Conservation (phyloP, 768 basidiomycete species). For the Lentinula sp. region DNA sequence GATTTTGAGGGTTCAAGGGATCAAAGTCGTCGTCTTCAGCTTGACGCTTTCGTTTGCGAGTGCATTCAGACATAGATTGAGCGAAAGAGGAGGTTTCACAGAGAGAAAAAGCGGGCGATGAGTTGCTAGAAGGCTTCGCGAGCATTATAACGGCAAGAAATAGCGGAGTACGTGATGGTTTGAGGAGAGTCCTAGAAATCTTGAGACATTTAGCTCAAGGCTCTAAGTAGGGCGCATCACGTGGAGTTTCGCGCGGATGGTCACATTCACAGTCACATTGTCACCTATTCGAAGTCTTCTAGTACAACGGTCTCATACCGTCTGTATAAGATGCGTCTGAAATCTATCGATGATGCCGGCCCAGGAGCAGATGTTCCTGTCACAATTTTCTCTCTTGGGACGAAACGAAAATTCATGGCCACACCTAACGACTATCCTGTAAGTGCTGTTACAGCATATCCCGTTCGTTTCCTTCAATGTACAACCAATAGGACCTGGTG, state of each 20-base stretch:
- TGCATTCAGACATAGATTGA: slow-evolving; percentile 5
- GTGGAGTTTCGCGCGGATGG: neutral
- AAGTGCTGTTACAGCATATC: neutral
- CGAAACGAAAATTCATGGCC: slow-evolving; percentile 1
- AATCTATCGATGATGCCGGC: neutral
- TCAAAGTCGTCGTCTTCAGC: slow-evolving; percentile 2
- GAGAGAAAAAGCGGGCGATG: neutral
- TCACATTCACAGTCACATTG: too few species aligned
- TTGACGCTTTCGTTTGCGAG: slow-evolving; percentile 6
- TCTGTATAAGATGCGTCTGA: neutral
- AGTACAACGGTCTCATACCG: too few species aligned
- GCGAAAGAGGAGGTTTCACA: slow-evolving; percentile 1
- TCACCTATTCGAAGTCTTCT: too few species aligned
- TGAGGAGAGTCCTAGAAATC: neutral
- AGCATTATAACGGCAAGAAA: slow-evolving; percentile 1
- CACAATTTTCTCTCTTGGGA: neutral
- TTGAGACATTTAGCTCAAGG: neutral
- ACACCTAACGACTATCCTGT: neutral
- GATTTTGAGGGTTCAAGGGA: neutral
- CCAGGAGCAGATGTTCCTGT: neutral
- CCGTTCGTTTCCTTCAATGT: neutral
- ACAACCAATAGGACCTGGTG: neutral
- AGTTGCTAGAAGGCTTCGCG: neutral
- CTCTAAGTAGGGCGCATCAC: neutral
- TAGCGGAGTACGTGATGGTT: neutral